These are phyloP conservation scores for Grammothele lineata DNA, from an alignment of 768 basidiomycete genomes.

Conservation along the genomic window DNA sequence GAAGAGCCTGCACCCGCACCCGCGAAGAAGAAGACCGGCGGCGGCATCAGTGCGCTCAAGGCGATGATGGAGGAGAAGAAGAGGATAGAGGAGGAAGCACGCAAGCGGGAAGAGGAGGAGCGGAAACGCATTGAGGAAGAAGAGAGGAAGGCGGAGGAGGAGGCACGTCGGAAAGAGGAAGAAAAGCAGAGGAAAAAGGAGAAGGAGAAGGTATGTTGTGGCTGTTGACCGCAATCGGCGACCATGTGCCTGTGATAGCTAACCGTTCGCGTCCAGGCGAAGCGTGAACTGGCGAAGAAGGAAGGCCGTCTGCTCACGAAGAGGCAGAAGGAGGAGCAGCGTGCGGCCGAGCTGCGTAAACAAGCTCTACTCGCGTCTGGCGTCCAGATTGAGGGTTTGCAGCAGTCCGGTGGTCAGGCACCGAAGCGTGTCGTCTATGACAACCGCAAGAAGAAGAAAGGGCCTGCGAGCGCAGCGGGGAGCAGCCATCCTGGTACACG, in stretches of 20 bases:
- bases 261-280: constrained; percentile 49
- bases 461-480: constrained; percentile 10
- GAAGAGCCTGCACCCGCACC: constrained; percentile 48
- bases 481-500: constrained; percentile 24
- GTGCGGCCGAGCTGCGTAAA: constrained; percentile 84
- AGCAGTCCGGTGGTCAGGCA: constrained; percentile 45
- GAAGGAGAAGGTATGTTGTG: constrained; percentile 67
- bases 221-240: constrained; percentile 2
- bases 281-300: constrained; percentile 86
- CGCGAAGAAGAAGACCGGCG: constrained; percentile 66
- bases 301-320: constrained; percentile 95
- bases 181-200: constrained; percentile 83
- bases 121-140: constrained; percentile 83
- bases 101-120: constrained; percentile 70
- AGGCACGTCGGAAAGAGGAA: constrained; percentile 72
- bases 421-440: constrained; percentile 81
- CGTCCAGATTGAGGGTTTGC: constrained; percentile 85
- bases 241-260: constrained; percentile 2
- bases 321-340: constrained; percentile 93
- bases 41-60: constrained; percentile 75
- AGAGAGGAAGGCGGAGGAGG: constrained; percentile 73
- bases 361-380: constrained; percentile 89
- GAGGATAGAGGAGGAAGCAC: constrained; percentile 80
- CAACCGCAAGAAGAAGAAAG: constrained; percentile 71
- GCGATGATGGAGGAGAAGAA: constrained; percentile 94